A percentile compares a stretch with the other conserved stretches of the same genome.
Conservation (phyloP, 768 basidiomycete genomes). For the Naematelia encephala region DNA sequence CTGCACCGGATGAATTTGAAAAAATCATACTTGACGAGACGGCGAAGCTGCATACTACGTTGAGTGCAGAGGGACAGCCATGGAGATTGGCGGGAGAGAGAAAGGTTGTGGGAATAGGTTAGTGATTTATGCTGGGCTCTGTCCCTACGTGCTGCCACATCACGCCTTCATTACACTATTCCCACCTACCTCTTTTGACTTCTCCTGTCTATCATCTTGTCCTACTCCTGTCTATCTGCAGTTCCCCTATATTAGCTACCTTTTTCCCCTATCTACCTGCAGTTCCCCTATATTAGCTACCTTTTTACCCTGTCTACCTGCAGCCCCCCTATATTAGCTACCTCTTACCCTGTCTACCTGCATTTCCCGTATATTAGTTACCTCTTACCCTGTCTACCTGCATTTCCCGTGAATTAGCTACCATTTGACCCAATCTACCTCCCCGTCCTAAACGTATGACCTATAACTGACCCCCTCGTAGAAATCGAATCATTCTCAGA, state of each 20-base stretch:
- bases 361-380: no score
- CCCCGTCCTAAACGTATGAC: not conserved
- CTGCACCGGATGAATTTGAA: slow-evolving; percentile 26
- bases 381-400: no score
- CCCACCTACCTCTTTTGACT: not conserved
- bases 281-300: no score
- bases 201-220: not conserved
- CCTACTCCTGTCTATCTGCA: no score
- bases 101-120: slow-evolving; percentile 41
- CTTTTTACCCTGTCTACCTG: no score
- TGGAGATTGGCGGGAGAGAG: slow-evolving; percentile 34
- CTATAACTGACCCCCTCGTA: slow-evolving; percentile 1
- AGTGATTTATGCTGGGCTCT: no score
- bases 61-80: slow-evolving; percentile 14
- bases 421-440: not conserved
- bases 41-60: slow-evolving; percentile 19
- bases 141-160: no score
- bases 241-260: no score
- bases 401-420: not conserved
- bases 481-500: slow-evolving; percentile 46
- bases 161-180: not conserved
- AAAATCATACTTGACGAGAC: slow-evolving; percentile 17
- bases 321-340: no score
- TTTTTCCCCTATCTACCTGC: no score
- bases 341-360: no score